Conservation (phyloP, 441 rosid species). For the Jatropha podagrica region DNA sequence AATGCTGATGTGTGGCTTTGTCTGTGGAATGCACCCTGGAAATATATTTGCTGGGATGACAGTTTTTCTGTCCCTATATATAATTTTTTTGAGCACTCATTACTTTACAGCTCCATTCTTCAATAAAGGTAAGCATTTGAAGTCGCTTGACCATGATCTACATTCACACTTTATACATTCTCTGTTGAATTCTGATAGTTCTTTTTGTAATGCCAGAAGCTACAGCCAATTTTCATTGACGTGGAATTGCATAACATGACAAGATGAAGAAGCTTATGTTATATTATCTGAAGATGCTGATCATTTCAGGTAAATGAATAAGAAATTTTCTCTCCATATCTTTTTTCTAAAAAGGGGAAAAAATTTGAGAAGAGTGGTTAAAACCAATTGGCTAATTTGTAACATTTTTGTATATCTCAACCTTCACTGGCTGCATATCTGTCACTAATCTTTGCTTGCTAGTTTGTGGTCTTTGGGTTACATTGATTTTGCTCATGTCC, state of each 20-base stretch:
- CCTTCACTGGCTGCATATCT: neutral
- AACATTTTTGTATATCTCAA: too few species aligned
- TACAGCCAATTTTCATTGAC: neutral
- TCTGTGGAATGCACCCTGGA: constrained; percentile 1
- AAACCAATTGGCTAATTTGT: neutral
- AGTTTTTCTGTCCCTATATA: constrained; percentile 2
- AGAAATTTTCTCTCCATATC: too few species aligned
- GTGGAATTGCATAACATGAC: constrained; percentile 2
- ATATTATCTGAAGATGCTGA: constrained; percentile 2
- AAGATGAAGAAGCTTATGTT: neutral
- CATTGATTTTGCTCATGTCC: neutral
- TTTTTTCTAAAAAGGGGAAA: too few species aligned
- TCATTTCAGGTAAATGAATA: neutral
- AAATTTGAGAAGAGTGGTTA: neutral
- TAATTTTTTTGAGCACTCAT: constrained; percentile 14
- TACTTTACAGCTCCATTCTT: constrained; percentile 4
- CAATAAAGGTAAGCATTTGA: constrained; percentile 24
- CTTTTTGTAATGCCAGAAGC: constrained; percentile 4
- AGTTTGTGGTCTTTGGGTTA: neutral
- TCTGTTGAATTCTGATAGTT: neutral
- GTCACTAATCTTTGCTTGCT: neutral
- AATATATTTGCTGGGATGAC: constrained; percentile 5
- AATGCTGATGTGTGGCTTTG: neutral
- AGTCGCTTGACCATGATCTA: constrained; percentile 12
- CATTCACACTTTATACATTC: constrained; percentile 1